Base-by-base conservation (phyloP, 1,284 basidiomycete species). In the Pyrrhoderma lamaoense region DNA sequence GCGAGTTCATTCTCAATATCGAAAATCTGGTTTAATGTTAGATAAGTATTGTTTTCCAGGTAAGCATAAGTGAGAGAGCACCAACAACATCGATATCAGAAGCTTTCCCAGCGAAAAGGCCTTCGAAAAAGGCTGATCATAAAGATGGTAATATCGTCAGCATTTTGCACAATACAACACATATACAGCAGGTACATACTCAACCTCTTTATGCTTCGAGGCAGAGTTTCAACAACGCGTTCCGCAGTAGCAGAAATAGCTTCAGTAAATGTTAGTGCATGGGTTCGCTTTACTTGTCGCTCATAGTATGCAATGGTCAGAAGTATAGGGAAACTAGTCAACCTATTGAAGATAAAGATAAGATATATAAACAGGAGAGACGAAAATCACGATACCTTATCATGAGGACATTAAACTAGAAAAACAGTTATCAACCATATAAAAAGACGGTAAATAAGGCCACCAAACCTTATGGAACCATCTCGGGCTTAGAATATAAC, bases 271-370 rank as follows among this genome's bases (percentile, higher is more conserved):
- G 75, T 80, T 2, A 75, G 72, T 0, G 85, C 74, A 0, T 79
- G 77, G 4, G 69, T 73, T 18, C 65, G 74, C 67, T 81, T 86
- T 23, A 80, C 79, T 62, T 92, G 85, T 18, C 93, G 76, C 66
- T 95, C 92, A 62, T 92, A 93, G 46, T 86, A 69, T 0, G 90
- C 83, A 45, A 96, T 92, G 9, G 73, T 56, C 18, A 96, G 67
- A 37, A 96, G 70, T n/a, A 94, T 77, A 0, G 92, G 93, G 58
- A 94, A 86, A 59, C 84, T 92, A 3, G 92, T 91, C 11, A 80
- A 61, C 60, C 92, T 86, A 58, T 60, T 58, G 65, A 49, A 38
- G 25, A 34, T 44, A 34, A 48, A 46, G 27, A 1, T 8, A 3
- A 35, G 25, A 58, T 51, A 50, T 50, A 47, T 18, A 11, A 13